Evolutionary conservation across 2,329 filamentous ascomycete species (phyloP).

Genomic region (Cladophialophora exuberans): DNA sequence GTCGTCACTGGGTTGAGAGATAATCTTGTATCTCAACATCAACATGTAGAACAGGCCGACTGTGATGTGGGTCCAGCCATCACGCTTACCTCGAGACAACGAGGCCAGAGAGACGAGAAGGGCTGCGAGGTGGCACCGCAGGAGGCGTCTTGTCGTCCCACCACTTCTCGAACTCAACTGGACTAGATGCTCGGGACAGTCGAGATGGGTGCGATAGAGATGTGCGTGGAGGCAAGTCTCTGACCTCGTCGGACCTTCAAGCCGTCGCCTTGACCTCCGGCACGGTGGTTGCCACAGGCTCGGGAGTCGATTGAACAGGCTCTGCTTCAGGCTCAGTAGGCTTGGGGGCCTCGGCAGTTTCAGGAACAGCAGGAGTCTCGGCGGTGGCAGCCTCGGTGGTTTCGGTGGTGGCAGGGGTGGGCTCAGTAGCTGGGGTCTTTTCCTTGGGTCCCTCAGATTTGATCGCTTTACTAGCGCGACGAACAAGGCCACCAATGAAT

Average conservation of each 20-base stretch:
- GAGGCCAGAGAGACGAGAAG: conserved; percentile 37
- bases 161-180: conserved; percentile 38
- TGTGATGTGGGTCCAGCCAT: conserved; percentile 14
- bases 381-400: conserved; percentile 28
- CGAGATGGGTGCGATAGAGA: conserved; percentile 33
- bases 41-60: conserved; percentile 10
- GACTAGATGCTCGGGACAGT: conserved; percentile 33
- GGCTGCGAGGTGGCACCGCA: conserved; percentile 32
- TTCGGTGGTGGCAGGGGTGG: conserved; percentile 27
- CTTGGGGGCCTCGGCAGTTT: conserved; percentile 32
- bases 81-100: conserved; percentile 29
- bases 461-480: conserved; percentile 53
- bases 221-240: conserved; percentile 33
- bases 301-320: conserved; percentile 17
- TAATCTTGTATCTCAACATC: conserved; percentile 18
- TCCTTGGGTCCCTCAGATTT: conserved; percentile 41
- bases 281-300: conserved; percentile 21
- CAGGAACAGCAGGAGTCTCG: conserved; percentile 37
- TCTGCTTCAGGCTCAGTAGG: conserved; percentile 14
- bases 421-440: conserved; percentile 39
- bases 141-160: conserved; percentile 34
- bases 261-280: conserved; percentile 34
- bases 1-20: conserved; percentile 24
- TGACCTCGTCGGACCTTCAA: conserved; percentile 37
- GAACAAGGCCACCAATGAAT: conserved; percentile 53